These are phyloP conservation scores for Solanum commersonii DNA, from an alignment of 257 asterid species.

Conservation along the genomic window DNA sequence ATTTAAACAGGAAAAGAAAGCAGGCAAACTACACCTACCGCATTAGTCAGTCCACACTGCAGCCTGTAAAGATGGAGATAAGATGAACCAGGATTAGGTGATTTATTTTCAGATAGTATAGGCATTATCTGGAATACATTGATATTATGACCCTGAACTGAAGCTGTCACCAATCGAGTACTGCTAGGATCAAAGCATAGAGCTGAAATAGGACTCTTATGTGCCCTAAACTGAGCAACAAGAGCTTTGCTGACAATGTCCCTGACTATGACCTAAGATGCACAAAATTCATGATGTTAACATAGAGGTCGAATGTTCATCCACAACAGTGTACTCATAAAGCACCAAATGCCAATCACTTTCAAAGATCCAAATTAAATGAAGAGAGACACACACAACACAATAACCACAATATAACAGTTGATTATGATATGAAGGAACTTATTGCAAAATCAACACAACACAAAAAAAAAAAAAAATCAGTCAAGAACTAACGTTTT, in stretches of 20 bases:
- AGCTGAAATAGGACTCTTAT: conserved; percentile 61
- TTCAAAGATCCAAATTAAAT: neutral
- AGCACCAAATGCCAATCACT: neutral
- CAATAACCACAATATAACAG: neutral
- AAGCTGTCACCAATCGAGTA: conserved; percentile 65
- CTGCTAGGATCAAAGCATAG: conserved; percentile 43
- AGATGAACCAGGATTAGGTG: conserved; percentile 24
- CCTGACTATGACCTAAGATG: conserved; percentile 68
- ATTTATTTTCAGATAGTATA: conserved; percentile 3
- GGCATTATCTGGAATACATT: conserved; percentile 67
- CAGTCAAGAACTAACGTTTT: neutral
- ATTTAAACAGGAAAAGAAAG: neutral
- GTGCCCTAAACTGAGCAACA: conserved; percentile 84
- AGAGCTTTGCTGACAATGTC: conserved; percentile 58
- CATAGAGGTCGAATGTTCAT: neutral
- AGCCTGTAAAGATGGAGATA: conserved; percentile 67
- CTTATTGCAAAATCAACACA: neutral
- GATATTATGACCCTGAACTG: conserved; percentile 82
- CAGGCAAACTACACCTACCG: conserved; percentile 34
- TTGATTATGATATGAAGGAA: neutral
- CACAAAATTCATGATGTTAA: conserved; percentile 20
- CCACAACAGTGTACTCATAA: neutral
- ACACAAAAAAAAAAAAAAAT: neutral
- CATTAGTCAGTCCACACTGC: conserved; percentile 83
- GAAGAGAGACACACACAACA: neutral